Evolutionary conservation across 768 basidiomycete genomes (phyloP).

Genomic region (Xerocomellus intermedius): DNA sequence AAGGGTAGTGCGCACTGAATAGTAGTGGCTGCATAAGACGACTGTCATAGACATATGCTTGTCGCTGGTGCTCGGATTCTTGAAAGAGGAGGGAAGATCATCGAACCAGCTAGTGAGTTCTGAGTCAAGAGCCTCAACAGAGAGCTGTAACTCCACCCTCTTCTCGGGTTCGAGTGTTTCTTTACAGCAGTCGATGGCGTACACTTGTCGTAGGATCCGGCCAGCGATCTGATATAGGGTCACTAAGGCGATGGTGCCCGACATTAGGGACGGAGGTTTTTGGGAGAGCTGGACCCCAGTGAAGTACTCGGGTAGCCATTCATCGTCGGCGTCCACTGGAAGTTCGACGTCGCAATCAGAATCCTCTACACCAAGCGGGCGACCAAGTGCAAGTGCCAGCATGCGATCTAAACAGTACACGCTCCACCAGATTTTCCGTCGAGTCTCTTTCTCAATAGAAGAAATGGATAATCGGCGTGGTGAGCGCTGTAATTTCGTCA

Average conservation of each 20-base stretch:
- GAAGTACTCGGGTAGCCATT: conserved; percentile 68
- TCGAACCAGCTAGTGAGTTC: conserved; percentile 85
- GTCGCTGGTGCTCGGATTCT: conserved; percentile 67
- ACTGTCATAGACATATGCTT: conserved; percentile 85
- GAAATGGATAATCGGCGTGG: conserved; percentile 69
- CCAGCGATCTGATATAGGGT: conserved; percentile 84
- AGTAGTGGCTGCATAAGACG: conserved; percentile 85
- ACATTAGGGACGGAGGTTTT: conserved; percentile 69
- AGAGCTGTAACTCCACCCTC: conserved; percentile 70
- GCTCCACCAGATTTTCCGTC: conserved; percentile 92
- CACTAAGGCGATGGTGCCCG: conserved; percentile 73
- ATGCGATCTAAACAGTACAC: conserved; percentile 89
- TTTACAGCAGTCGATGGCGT: conserved; percentile 74
- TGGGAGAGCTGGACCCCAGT: conserved; percentile 57
- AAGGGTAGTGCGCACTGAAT: conserved; percentile 81
- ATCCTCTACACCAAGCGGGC: conserved; percentile 87
- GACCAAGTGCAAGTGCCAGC: conserved; percentile 86
- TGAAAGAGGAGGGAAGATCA: conserved; percentile 70
- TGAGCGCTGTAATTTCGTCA: conserved; percentile 58
- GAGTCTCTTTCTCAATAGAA: conserved; percentile 82
- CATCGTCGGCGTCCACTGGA: conserved; percentile 83
- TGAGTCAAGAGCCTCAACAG: conserved; percentile 74
- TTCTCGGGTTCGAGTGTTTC: conserved; percentile 72
- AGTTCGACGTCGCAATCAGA: conserved; percentile 87
- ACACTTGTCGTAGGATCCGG: conserved; percentile 77